Percentiles rank a stretch among this genome's conserved stretches.
Conservation (phyloP, 2,329 filamentous ascomycete genomes). For the Graphiopsis chlorocephala region DNA sequence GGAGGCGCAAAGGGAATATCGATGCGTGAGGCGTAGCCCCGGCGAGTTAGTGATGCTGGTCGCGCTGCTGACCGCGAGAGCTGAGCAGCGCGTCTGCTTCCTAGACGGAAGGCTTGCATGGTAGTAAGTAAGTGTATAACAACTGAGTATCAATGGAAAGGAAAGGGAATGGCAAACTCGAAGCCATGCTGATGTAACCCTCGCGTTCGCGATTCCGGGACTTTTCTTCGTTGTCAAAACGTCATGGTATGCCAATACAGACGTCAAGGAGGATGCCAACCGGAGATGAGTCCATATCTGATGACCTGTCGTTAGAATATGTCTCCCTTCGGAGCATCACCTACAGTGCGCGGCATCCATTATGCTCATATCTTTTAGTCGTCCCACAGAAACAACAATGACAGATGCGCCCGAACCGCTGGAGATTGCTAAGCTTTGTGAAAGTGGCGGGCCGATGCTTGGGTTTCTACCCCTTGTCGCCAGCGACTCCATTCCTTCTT, state of each 20-base stretch:
- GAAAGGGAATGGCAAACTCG: neutral
- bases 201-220: conserved; percentile 6
- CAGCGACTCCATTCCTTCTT: neutral
- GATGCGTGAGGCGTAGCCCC: conserved; percentile 21
- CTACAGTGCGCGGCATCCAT: neutral
- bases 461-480: neutral
- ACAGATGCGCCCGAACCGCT: neutral
- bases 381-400: neutral
- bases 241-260: conserved; percentile 1
- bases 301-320: neutral
- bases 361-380: neutral
- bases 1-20: conserved; percentile 32
- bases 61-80: neutral
- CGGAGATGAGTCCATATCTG: neutral
- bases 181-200: neutral
- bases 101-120: conserved; percentile 3
- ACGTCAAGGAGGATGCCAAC: neutral
- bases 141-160: neutral
- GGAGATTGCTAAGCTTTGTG: neutral
- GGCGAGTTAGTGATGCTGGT: conserved; percentile 1
- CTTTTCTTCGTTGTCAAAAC: conserved; percentile 2
- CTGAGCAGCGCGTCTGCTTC: neutral
- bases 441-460: conserved; percentile 5
- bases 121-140: neutral
- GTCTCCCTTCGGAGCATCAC: neutral